Conservation (phyloP, 1,284 basidiomycete species). For the Exobasidium rhododendri region DNA sequence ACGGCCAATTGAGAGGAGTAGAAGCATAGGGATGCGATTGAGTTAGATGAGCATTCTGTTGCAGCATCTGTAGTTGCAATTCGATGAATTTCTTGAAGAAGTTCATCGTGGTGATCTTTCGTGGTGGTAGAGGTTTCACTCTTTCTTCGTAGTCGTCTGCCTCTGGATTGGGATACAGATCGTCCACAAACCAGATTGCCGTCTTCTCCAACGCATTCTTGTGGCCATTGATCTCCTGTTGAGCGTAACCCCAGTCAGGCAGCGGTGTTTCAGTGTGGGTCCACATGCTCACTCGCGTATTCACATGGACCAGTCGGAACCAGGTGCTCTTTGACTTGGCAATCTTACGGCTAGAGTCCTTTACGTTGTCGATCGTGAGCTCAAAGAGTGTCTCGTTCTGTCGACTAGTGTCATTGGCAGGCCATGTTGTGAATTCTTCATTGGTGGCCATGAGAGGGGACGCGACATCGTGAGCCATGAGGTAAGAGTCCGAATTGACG, state of each 20-base stretch:
- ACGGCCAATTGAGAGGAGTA: constrained; percentile 94
- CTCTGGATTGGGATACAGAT: constrained; percentile 73
- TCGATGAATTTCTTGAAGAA: constrained; percentile 95
- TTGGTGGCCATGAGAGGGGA: constrained; percentile 96
- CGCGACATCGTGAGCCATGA: constrained; percentile 95
- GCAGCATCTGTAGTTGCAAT: constrained; percentile 89
- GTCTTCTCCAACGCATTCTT: constrained; percentile 82
- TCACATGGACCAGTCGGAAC: constrained; percentile 67
- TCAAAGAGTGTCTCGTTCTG: constrained; percentile 57
- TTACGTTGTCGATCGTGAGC: constrained; percentile 31
- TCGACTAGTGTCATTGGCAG: constrained; percentile 61
- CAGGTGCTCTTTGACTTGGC: constrained; percentile 39
- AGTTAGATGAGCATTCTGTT: constrained; percentile 94
- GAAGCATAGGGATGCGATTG: constrained; percentile 93
- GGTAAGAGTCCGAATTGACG: constrained; percentile 73
- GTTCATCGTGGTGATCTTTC: constrained; percentile 73
- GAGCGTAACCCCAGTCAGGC: constrained; percentile 93
- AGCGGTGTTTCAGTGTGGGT: constrained; percentile 73
- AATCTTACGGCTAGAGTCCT: constrained; percentile 16
- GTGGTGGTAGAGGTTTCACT: constrained; percentile 56
- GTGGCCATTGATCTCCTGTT: constrained; percentile 97
- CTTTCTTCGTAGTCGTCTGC: constrained; percentile 54
- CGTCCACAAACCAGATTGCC: constrained; percentile 82
- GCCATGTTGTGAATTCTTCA: constrained; percentile 74
- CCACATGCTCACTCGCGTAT: constrained; percentile 90